Conservation (phyloP, 2,329 filamentous ascomycete species). For the Beauveria sp. region DNA sequence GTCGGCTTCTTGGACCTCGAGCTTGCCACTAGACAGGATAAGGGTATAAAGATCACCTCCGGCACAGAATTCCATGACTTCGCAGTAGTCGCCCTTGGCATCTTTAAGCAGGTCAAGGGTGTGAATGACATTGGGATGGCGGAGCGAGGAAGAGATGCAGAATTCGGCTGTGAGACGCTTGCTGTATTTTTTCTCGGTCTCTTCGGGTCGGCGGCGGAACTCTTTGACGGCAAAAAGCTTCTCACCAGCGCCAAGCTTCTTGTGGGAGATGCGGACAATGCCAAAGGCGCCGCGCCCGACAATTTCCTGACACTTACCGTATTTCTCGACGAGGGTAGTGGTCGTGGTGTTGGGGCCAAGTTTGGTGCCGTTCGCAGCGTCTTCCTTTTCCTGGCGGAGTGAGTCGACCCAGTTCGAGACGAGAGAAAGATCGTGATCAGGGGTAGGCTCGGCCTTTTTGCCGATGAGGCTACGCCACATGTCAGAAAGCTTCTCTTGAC, state of each 20-base stretch:
- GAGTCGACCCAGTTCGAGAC: constrained; percentile 97
- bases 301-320: constrained; percentile 96
- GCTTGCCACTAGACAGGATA: constrained; percentile 81
- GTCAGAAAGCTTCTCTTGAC: constrained; percentile 90
- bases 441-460: constrained; percentile 66
- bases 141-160: constrained; percentile 93
- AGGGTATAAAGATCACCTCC: constrained; percentile 94
- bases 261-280: constrained; percentile 95
- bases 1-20: constrained; percentile 88
- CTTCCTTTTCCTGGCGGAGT: constrained; percentile 79
- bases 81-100: constrained; percentile 94
- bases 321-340: constrained; percentile 84
- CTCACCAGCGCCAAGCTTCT: constrained; percentile 78
- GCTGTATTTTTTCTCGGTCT: constrained; percentile 95
- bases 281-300: constrained; percentile 95
- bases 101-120: constrained; percentile 93
- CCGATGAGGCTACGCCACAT: constrained; percentile 84
- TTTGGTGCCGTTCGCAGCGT: constrained; percentile 76
- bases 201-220: constrained; percentile 87
- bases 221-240: constrained; percentile 97
- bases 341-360: constrained; percentile 61
- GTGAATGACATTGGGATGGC: constrained; percentile 96
- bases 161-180: constrained; percentile 96
- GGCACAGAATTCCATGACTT: constrained; percentile 99
- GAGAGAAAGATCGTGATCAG: constrained; percentile 78